Evolutionary conservation across 2,329 filamentous ascomycete species (phyloP), one percentile per base, ranked within the genome.

Genomic region (Rhinocladiella similis): DNA sequence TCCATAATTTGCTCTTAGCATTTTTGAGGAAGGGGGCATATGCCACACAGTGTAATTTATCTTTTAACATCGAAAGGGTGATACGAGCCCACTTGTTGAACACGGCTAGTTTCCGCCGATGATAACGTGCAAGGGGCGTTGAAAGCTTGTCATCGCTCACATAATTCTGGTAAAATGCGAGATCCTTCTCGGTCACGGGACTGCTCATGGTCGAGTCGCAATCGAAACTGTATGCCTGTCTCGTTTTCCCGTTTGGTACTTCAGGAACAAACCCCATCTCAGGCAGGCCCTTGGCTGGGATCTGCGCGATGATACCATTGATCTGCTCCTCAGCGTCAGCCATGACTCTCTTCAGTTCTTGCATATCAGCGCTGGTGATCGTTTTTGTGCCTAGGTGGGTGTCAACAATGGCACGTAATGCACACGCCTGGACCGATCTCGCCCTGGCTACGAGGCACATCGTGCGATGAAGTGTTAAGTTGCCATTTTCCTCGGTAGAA

Each of bases 11-110:
- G 62, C 75, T 77, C 53, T 73, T 75, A 14, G 73, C 73, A 53
- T 78, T 78, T 59, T 78, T 78, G 14, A 79, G 64, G 41, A 78
- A 78, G 6, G 76, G 75, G 54, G 77, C 75, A 58, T 78, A 79
- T 19, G 75, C 74, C 49, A 78, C 73, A 56, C 75, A 77, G 25
- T 47, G 22, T 27, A 77, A 69, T 65, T 77, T 77, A 50, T 78
- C 73, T 35, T 75, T 72, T 42, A 75, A 73, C n/a, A 78, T 65
- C 0, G 73, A 75, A 3, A 78, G 64, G 14, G 74, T 63, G 20
- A 78, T 77, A 22, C 68, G 66, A 1, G 75, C 74, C 75, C 75
- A 78, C 59, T 77, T 77, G 61, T 78, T 74, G 53, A 75, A 78
- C 2, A 62, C 62, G 22, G 74, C 68, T 16, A 76, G 67, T 47